Base-by-base conservation (phyloP, 306 rosid species). In the Lablab purpureus region DNA sequence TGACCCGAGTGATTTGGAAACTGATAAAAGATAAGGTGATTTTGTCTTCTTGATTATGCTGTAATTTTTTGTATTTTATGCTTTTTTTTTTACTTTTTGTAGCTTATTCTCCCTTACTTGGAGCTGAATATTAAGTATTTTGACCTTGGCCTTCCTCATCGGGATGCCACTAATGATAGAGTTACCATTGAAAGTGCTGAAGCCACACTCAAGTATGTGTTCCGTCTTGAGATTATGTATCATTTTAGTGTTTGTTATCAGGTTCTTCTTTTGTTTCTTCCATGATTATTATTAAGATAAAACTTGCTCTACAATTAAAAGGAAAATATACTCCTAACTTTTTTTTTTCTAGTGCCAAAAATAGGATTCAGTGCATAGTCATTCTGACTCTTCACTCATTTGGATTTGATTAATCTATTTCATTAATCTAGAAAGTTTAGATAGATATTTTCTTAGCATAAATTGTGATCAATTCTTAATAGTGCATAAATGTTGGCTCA, bases 161-260 rank as follows among this genome's bases (percentile, higher is more conserved):
- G 90, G 4, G 86, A 87, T 87, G 87, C 87, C 58, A 87, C 90
- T 63, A 56, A 84, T 70, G 90, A 87, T 71, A 84, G 80, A 81
- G 87, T 87, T 74, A 87, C 90, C n/a, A 17, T 87, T 71, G 90
- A 87, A 84, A 87, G 90, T 87, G 87, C 87, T 22, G 87, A 87
- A 84, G 90, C 90, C 55, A 84, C 90, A 37, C 87, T 84, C 50
- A 87, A 84, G 90, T 87, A 81, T 71, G 80, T 55, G n/a, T 66
- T 72, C 15, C 22, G 67, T 66, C 55, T 43, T 28, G 10, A 63
- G 17, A 56, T 46, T 49, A 66, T 15, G 2, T 67, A 22, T 43
- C 25, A 65, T 82, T 85, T 37, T 28, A 5, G 18, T 41, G 54
- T 71, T 34, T 65, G 27, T 65, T 43, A 46, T 23, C 18, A 19